phyloP scores from a whole-genome alignment of 345 rosid genomes.

The Nephelium lappaceum region DNA sequence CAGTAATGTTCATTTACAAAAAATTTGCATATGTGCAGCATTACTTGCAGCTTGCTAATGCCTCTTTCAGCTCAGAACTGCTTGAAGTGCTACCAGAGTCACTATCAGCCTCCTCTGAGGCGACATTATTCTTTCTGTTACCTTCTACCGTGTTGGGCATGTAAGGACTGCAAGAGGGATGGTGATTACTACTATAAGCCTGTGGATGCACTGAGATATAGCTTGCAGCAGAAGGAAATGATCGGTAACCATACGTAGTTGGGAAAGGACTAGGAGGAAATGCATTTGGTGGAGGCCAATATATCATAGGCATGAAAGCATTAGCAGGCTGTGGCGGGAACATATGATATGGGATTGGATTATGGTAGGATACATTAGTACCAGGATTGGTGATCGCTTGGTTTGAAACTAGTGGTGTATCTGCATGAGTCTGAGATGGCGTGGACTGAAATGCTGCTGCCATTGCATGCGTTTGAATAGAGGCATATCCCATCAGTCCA shows the following conservation, averaged over 20 bases:
- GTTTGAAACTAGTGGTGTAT: conserved; percentile 14
- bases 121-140: conserved; percentile 22
- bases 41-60: conserved; percentile 23
- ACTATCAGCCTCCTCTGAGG: conserved; percentile 30
- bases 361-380: conserved; percentile 29
- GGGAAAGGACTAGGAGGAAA: conserved; percentile 42
- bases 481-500: conserved; percentile 38
- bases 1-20: conserved; percentile 8
- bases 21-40: conserved; percentile 1
- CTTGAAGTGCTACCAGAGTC: conserved; percentile 45
- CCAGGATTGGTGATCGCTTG: conserved; percentile 16
- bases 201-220: conserved; percentile 37
- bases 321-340: conserved; percentile 41
- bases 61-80: conserved; percentile 36
- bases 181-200: conserved; percentile 27
- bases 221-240: conserved; percentile 36
- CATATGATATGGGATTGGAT: conserved; percentile 34
- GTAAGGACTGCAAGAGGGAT: conserved; percentile 24
- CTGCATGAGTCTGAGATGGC: conserved; percentile 26
- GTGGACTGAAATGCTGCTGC: conserved; percentile 34
- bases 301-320: conserved; percentile 54
- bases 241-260: conserved; percentile 31
- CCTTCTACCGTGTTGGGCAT: conserved; percentile 23
- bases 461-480: conserved; percentile 33
- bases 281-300: conserved; percentile 49